phyloP scores from a whole-genome alignment of 345 rosid genomes.

The Arabidopsis arenosa region DNA sequence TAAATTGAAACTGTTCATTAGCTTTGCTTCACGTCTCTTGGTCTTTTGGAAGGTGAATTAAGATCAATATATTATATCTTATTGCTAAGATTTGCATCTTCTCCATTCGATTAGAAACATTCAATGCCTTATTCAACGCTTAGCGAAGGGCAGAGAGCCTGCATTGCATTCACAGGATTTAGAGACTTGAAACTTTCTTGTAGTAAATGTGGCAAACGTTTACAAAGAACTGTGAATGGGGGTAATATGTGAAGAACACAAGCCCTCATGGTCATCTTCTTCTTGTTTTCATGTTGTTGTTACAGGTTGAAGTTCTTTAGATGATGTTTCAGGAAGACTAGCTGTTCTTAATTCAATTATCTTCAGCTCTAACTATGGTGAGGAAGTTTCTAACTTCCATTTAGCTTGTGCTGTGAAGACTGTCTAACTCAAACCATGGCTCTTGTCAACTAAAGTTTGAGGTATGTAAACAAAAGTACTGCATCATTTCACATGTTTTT shows the following conservation, averaged over 20 bases:
- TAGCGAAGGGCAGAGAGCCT: slow-evolving; percentile 4
- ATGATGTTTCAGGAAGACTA: neutral
- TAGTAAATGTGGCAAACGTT: neutral
- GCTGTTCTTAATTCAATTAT: neutral
- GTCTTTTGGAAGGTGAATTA: neutral
- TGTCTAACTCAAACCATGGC: neutral
- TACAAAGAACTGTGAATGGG: neutral
- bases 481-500: neutral
- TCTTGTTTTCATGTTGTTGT: neutral
- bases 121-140: neutral
- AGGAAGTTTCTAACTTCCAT: neutral
- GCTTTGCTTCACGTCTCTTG: neutral
- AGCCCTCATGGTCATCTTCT: neutral
- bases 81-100: neutral
- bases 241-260: neutral
- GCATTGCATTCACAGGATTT: slow-evolving; percentile 5
- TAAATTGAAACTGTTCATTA: neutral
- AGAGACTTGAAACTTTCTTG: neutral
- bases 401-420: neutral
- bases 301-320: slow-evolving; percentile 8
- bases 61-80: neutral
- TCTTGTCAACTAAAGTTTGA: neutral
- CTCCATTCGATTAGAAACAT: neutral
- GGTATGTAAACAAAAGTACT: slow-evolving; percentile 13
- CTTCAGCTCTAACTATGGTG: neutral